These are phyloP conservation scores for Dothideomycetidae sp. DNA, from an alignment of 2,329 filamentous ascomycete species.

Conservation along the genomic window DNA sequence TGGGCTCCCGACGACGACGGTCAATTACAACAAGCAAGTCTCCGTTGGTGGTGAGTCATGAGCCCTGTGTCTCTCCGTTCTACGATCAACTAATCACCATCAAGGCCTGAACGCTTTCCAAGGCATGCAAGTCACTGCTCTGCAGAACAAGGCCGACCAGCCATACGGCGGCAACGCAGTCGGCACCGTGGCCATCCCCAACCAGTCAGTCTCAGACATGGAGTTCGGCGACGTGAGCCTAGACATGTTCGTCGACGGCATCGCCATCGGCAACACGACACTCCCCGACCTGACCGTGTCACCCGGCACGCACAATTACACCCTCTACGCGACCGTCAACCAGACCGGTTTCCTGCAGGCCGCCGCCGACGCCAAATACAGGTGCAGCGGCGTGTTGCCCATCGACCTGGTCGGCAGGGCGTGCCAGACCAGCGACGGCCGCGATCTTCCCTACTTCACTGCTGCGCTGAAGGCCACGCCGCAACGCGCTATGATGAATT, in stretches of 20 bases:
- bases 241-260: slow-evolving; percentile 40
- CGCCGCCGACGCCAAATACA: slow-evolving; percentile 37
- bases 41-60: slow-evolving; percentile 39
- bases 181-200: slow-evolving; percentile 46
- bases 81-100: not conserved
- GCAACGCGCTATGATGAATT: not conserved
- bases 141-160: slow-evolving; percentile 23
- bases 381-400: slow-evolving; percentile 39
- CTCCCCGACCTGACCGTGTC: slow-evolving; percentile 44
- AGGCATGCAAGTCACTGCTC: slow-evolving; percentile 39
- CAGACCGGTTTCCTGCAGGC: slow-evolving; percentile 29
- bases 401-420: slow-evolving; percentile 5
- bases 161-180: slow-evolving; percentile 45
- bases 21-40: slow-evolving; percentile 43
- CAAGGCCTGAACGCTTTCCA: slow-evolving; percentile 44
- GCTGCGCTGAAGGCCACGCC: slow-evolving; percentile 2
- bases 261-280: slow-evolving; percentile 40
- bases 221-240: slow-evolving; percentile 54
- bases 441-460: slow-evolving; percentile 9
- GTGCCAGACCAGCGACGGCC: slow-evolving; percentile 6
- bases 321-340: slow-evolving; percentile 41
- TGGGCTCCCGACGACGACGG: slow-evolving; percentile 33
- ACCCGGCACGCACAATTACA: slow-evolving; percentile 44
- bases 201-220: slow-evolving; percentile 48
- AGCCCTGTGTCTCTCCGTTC: not conserved